Evolutionary conservation across 306 rosid species (phyloP), one percentile per base, ranked within the genome.

Genomic region (Mucuna pruriens): DNA sequence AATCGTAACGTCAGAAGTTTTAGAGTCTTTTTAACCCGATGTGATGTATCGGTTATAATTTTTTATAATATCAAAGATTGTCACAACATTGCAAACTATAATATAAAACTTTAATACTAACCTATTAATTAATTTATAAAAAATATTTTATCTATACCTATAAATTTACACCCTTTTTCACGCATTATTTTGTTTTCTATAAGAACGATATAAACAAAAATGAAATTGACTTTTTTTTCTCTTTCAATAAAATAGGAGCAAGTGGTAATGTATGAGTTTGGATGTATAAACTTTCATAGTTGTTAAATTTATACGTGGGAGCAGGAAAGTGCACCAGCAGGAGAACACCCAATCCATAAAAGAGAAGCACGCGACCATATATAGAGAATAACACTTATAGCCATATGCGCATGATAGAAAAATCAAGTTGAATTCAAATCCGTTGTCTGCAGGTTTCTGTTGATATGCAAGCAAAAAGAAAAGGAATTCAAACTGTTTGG

Each of bases 401-500:
- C 45, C 65, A 48, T 39, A 45, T 13, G 16, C 2, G 8, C 39
- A 17, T 57, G 3, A 60, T n/a, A 6, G 52, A 34, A 33, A 26
- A 19, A 52, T 11, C 13, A 34, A 81, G 79, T 49, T 61, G 75
- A 52, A 38, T 67, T 79, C 46, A 78, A 78, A 38, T 79, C 23
- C 25, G 42, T 58, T 79, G 62, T 57, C 38, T 44, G 45, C 46
- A 16, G 46, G 71, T 44, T 44, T 78, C 57, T 60, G 78, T 58
- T 25, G 68, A 19, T 63, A 61, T 34, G 66, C 57, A 51, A 65
- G 74, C 70, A 52, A 69, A 73, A 74, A 60, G 45, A 40, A 36
- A 67, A 42, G 80, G 64, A 76, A 76, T 34, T 42, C 29, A 76
- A 77, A 71, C 67, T 75, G 83, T 76, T 80, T 22, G 64, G 60